Percentiles rank a stretch among this genome's conserved stretches.
These are phyloP conservation scores for Rosa hybrid DNA, from an alignment of 331 rosid species.

Conservation along the genomic window DNA sequence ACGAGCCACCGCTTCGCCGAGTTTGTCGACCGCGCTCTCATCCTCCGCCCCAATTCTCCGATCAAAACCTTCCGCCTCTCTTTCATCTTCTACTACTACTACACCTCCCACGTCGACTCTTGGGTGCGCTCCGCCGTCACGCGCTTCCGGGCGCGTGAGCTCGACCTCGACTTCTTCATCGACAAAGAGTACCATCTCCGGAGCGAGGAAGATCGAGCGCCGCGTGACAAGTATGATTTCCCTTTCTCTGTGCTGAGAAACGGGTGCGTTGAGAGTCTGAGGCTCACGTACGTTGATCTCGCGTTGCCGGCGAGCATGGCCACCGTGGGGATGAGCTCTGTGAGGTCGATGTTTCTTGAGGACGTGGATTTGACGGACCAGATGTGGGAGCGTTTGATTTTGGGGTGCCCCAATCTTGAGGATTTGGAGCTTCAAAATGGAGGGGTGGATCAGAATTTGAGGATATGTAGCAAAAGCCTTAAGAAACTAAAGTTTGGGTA, in stretches of 20 bases:
- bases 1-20: slow-evolving; percentile 1
- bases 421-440: not conserved
- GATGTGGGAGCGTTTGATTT: not conserved
- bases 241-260: not conserved
- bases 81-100: slow-evolving; percentile 9
- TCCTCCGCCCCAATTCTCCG: not conserved
- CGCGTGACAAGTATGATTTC: not conserved
- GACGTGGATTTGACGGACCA: not conserved
- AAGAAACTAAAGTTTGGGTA: not conserved
- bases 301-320: not conserved
- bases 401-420: slow-evolving; percentile 10
- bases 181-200: not conserved
- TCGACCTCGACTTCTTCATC: slow-evolving; percentile 15
- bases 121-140: not conserved
- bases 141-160: slow-evolving; percentile 2
- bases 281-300: not conserved
- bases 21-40: slow-evolving; percentile 18
- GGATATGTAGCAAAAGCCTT: not conserved
- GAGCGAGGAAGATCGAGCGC: not conserved
- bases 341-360: not conserved
- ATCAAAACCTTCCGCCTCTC: slow-evolving; percentile 7
- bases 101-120: slow-evolving; percentile 12
- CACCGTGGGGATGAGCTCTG: not conserved
- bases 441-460: not conserved
- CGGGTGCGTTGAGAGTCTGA: not conserved